Base-by-base conservation (phyloP, 1,284 basidiomycete species). In the Malassezia slooffiae region DNA sequence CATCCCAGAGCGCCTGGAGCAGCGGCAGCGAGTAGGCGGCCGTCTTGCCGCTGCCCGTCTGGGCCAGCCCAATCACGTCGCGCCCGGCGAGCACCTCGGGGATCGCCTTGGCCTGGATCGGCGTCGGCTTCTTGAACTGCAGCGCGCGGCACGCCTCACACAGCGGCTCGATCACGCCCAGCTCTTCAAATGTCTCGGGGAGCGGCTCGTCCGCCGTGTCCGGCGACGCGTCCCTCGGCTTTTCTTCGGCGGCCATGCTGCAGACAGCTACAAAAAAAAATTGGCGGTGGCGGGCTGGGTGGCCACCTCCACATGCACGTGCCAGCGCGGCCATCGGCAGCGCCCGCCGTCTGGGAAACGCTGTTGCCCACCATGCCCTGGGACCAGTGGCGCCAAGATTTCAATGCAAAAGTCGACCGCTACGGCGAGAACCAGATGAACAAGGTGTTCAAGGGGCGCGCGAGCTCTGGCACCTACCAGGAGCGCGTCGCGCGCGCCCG, bases 21-120 rank as follows among this genome's bases (percentile, higher is more conserved):
- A 99, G 91, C 5, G 93, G 93, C 5, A 97, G 74, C 15, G 85
- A 85, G 72, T 97, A 97, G 3, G 93, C 93, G 9, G 90, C 93
- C 1, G 93, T 97, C 74, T 97, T 97, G 56, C 93, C 93, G 13
- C 85, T 90, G 35, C 93, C 93, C 1, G 93, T 99, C 61, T 88
- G 84, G 17, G 93, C 93, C 15, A 97, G 83, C 19, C 93, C 93
- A 50, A 99, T 97, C 55, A 99, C 87, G 72, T 99, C 93, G 61
- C 83, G 78, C 0, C 88, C 88, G 63, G 84, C 75, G 1, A 99
- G 73, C 11, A 91, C 91, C 72, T 82, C 80, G 0, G 93, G 93
- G 42, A 99, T 80, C n/a, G 79, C 76, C 60, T 89, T 80, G 12
- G 76, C 74, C 72, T 99, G 93, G 59, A 99, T 97, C 46, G 85